Evolutionary conservation across 805 yeast genomes (phyloP), one percentile per base, ranked within the genome.

Genomic region (Candida chauliodis): DNA sequence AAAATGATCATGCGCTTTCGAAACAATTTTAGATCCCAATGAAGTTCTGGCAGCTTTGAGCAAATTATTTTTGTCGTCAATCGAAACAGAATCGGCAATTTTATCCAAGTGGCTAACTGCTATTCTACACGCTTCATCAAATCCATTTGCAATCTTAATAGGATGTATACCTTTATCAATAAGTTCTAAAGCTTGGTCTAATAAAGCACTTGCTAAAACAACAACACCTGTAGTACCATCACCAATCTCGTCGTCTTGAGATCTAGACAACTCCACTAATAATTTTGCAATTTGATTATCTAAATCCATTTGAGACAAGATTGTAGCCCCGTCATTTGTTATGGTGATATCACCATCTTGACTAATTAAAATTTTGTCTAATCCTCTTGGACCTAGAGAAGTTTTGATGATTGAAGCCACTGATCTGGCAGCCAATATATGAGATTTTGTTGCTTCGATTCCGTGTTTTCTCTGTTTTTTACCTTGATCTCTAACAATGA

Each of bases 151-250:
- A 49, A 93, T 81, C 56, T 91, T 84, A 50, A 93, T 88, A 33
- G 99, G 99, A 57, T 93, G 99, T 46, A 93, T 90, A 41, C 98
- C 98, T 68, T 86, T 88, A 56, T 93, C 97, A 49, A 93, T 90
- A 46, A 93, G 76, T 57, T 89, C 97, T 40, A 84, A 65, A 2
- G 99, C 97, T 66, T 93, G 96, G 60, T 91, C 97, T 42, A 93
- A 72, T 47, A 93, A 70, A 2, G 98, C 95, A 49, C 96, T 85
- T 1, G 99, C 98, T 37, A 93, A 70, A 2, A 93, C 98, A 38
- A 93, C 98, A 20, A 93, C 99, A 57, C 98, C 98, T 4, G 99
- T 93, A 20, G 99, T 93, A 56, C 99, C 99, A 61, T 91, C 99
- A 40, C 99, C 99, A 58, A 91, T 88, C 66, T 91, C 98, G 59